Conservation (phyloP, 768 basidiomycete species). For the Lentinus brumalis region DNA sequence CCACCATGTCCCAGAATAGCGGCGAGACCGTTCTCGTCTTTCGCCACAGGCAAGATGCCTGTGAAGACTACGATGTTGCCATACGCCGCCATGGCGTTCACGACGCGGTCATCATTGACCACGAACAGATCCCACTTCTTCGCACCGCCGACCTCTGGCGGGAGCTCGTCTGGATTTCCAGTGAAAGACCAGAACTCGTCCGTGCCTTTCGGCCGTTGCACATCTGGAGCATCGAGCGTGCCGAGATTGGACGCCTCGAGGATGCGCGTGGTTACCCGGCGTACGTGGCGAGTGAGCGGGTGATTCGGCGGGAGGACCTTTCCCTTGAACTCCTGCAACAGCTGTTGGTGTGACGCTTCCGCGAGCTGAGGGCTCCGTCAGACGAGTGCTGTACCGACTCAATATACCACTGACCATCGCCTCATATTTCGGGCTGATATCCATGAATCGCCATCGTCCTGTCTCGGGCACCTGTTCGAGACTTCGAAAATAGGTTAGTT, state of each 20-base stretch:
- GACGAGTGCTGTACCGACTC: too few relatives aligned
- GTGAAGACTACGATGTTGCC: slow-evolving; percentile 88
- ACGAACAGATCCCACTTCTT: slow-evolving; percentile 73
- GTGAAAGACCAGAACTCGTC: slow-evolving; percentile 26
- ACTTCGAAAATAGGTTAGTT: slow-evolving; percentile 40
- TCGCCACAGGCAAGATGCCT: slow-evolving; percentile 79
- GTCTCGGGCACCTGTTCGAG: slow-evolving; percentile 87
- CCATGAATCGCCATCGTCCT: slow-evolving; percentile 89
- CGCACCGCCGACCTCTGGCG: slow-evolving; percentile 25
- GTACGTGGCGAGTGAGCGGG: slow-evolving; percentile 66
- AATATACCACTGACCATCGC: slow-evolving; percentile 41
- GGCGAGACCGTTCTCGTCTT: slow-evolving; percentile 80
- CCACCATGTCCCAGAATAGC: slow-evolving; percentile 83
- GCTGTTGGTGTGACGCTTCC: slow-evolving; percentile 42
- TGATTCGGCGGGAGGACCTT: slow-evolving; percentile 68
- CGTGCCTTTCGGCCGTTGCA: slow-evolving; percentile 27
- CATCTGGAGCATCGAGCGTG: slow-evolving; percentile 41
- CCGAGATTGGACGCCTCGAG: slow-evolving; percentile 76
- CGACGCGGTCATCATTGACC: slow-evolving; percentile 65
- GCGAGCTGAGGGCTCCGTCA: slow-evolving; percentile 40
- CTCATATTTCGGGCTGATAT: slow-evolving; percentile 61
- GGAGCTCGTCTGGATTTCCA: slow-evolving; percentile 21
- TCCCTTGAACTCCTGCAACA: slow-evolving; percentile 52
- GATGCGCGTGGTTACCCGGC: slow-evolving; percentile 65
- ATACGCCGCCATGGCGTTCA: slow-evolving; percentile 80